Evolutionary conservation across 805 yeast genomes (phyloP), one percentile per base, ranked within the genome.

Genomic region (Starmera amethionina): DNA sequence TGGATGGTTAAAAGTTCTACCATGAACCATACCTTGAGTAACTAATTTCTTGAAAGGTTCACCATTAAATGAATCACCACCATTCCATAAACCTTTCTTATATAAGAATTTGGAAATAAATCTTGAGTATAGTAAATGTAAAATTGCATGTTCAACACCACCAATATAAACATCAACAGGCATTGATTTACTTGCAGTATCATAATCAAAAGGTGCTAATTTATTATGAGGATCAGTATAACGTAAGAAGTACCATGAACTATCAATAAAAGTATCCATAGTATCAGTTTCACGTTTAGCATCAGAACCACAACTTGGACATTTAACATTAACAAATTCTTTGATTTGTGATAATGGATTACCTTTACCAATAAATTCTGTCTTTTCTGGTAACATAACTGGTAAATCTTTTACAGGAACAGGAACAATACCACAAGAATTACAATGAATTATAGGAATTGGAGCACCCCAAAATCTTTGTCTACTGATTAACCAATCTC

Each of bases 381-480:
- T 70, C 30, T 75, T 64, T 28, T 69, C 62, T 0, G 97, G 97
- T 30, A 93, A 71, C 31, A 67, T 35, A 0, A 93, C 96, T 0
- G 98, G 98, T 14, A 93, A 67, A 25, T 89, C 80, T 2, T 74
- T 64, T 33, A 84, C 95, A 0, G 97, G 97, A 15, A 93, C 97
- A 0, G 97, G 84, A 1, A 90, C 96, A 0, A 80, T 63, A 2
- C 98, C 98, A 68, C 98, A 93, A 3, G 59, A 47, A 7, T 70
- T 72, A 64, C 98, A 93, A 54, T 93, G 93, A 25, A 93, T 70
- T 15, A 93, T 87, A 5, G 98, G 98, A 40, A 93, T 93, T 3
- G 98, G 98, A 0, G 97, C 93, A 22, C 98, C 98, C 98, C 98
- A 93, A 60, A 83, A 90, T 44, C 98, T 66, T 60, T 93, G 98